These are phyloP conservation scores for Hirschioporus abietinus DNA, from an alignment of 768 basidiomycete genomes.

Conservation along the genomic window DNA sequence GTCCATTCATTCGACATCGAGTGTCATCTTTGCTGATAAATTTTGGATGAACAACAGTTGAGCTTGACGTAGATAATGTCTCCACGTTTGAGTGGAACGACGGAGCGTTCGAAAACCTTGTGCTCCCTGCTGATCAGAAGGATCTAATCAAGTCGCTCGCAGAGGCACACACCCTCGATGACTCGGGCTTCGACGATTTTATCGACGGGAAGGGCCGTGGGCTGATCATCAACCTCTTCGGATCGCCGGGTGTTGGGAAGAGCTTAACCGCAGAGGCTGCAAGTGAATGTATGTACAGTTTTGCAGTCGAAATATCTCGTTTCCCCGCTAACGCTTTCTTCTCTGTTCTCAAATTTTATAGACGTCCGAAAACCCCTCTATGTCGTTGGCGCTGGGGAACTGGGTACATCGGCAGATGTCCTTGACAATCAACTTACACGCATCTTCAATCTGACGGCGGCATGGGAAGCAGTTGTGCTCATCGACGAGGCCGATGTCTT, in stretches of 20 bases:
- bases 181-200: constrained; percentile 27
- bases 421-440: constrained; percentile 25
- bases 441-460: constrained; percentile 27
- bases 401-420: constrained; percentile 26
- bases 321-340: neutral
- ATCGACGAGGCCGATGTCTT: constrained; percentile 57
- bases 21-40: neutral
- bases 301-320: neutral
- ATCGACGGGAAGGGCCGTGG: constrained; percentile 31
- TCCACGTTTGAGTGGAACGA: constrained; percentile 46
- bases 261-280: constrained; percentile 31
- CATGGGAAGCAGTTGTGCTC: constrained; percentile 31
- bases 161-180: constrained; percentile 18
- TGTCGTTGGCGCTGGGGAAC: constrained; percentile 29
- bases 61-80: constrained; percentile 54
- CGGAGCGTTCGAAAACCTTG: constrained; percentile 27
- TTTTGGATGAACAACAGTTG: constrained; percentile 37
- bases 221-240: constrained; percentile 28
- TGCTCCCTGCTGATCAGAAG: constrained; percentile 26
- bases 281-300: constrained; percentile 25
- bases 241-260: constrained; percentile 29
- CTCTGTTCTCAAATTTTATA: neutral
- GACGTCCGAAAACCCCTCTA: constrained; percentile 25
- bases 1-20: constrained; percentile 25
- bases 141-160: constrained; percentile 24